A percentile compares a stretch with the other conserved stretches of the same genome.
Evolutionary conservation across 177 flowering plant genomes (phyloP).

Genomic region (Vitis hybrid): DNA sequence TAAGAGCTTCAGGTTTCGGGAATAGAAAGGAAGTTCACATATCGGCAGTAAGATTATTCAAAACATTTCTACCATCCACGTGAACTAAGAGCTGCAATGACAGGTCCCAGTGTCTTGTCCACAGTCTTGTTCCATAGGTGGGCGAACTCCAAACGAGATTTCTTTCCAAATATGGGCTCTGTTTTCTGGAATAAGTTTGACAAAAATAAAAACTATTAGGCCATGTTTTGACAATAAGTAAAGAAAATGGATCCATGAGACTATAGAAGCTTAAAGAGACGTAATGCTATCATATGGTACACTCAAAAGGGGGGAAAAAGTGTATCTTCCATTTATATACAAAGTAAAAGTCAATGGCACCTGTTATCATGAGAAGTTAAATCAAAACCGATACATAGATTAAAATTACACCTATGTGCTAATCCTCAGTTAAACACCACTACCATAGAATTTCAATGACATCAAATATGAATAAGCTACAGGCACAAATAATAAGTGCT

Average conservation of each 20-base stretch:
- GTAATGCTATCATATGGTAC: no score
- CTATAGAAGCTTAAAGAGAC: no score
- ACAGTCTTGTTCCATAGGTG: constrained; percentile 62
- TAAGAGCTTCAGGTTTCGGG: neutral
- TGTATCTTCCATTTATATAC: no score
- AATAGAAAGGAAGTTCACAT: neutral
- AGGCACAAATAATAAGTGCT: neutral
- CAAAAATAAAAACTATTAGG: constrained; percentile 8
- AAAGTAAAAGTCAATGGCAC: no score
- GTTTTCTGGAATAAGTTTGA: constrained; percentile 24
- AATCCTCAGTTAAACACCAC: neutral
- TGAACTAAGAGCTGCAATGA: constrained; percentile 51
- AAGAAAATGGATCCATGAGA: neutral
- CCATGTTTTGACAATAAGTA: neutral
- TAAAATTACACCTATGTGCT: neutral
- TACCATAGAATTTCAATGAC: neutral
- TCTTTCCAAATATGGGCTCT: constrained; percentile 35
- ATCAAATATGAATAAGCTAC: neutral
- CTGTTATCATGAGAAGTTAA: no score
- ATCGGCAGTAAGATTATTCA: neutral
- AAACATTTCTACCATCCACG: constrained; percentile 61
- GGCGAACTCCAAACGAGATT: constrained; percentile 33
- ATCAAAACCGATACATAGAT: no score
- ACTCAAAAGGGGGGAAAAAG: no score
- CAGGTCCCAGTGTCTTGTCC: constrained; percentile 55